Evolutionary conservation across 2,329 filamentous ascomycete genomes (phyloP).

Genomic region (Calonectria pteridis): DNA sequence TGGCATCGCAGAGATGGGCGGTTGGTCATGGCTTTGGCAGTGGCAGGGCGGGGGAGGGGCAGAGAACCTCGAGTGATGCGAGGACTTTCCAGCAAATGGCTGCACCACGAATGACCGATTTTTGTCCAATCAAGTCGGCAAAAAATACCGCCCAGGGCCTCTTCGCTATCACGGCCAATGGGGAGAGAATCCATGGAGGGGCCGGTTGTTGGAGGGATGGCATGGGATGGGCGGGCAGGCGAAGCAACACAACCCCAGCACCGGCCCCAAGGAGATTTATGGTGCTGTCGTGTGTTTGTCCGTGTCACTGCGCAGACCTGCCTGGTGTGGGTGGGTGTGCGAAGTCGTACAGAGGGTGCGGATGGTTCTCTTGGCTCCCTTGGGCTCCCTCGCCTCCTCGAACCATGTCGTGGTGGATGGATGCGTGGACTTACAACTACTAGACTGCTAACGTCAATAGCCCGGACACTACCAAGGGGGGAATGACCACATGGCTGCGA

Average conservation of each 20-base stretch:
- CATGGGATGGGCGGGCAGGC: conserved; percentile 19
- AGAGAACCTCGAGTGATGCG: neutral
- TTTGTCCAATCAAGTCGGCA: conserved; percentile 21
- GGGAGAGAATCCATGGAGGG: conserved; percentile 12
- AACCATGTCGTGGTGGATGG: conserved; percentile 20
- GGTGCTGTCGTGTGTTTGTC: conserved; percentile 19
- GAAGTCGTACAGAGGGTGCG: conserved; percentile 9
- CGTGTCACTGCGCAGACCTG: neutral
- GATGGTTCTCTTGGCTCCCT: neutral
- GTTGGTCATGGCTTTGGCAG: conserved; percentile 7
- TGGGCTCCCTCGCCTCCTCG: too few species aligned
- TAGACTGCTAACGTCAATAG: conserved; percentile 21
- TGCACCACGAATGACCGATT: conserved; percentile 13
- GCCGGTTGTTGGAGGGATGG: conserved; percentile 8
- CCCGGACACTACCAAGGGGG: conserved; percentile 18
- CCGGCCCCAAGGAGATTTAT: conserved; percentile 17
- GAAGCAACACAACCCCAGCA: conserved; percentile 20
- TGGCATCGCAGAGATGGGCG: conserved; percentile 8
- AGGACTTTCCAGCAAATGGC: conserved; percentile 17
- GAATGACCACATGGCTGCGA: conserved; percentile 22
- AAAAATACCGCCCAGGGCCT: conserved; percentile 14
- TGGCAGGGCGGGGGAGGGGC: conserved; percentile 33
- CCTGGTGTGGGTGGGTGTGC: conserved; percentile 9
- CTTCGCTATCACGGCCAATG: conserved; percentile 25
- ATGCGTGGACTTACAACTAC: conserved; percentile 19